Percentiles rank a stretch among this genome's conserved stretches.
Evolutionary conservation across 768 basidiomycete genomes (phyloP).

Genomic region (Kwoniella heveanensis): DNA sequence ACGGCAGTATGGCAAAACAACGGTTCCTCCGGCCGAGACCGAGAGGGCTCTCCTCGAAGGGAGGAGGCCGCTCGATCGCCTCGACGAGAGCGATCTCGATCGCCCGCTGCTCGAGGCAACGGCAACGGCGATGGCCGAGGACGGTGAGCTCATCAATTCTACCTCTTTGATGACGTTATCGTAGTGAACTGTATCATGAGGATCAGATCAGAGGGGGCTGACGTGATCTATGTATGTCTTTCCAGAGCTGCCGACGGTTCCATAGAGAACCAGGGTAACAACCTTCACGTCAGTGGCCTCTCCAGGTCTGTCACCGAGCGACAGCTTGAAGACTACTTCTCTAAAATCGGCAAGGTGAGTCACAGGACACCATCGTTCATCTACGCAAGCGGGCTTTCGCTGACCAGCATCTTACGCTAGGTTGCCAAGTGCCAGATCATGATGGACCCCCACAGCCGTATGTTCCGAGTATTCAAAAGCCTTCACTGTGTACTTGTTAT

Average conservation of each 20-base stretch:
- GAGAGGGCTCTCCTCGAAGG: slow-evolving; percentile 38
- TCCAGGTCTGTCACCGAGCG: slow-evolving; percentile 72
- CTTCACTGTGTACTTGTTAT: too few relatives aligned
- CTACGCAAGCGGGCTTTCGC: background rate
- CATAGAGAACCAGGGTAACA: slow-evolving; percentile 65
- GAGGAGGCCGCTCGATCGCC: slow-evolving; percentile 72
- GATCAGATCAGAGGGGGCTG: too few relatives aligned
- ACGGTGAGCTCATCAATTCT: too few relatives aligned
- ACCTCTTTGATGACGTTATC: too few relatives aligned
- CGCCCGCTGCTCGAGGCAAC: slow-evolving; percentile 59
- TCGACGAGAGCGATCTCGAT: slow-evolving; percentile 69
- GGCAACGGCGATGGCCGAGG: slow-evolving; percentile 68
- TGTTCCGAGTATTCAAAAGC: too few relatives aligned
- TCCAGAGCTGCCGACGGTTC: slow-evolving; percentile 13
- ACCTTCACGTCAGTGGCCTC: slow-evolving; percentile 67
- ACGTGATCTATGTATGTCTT: too few relatives aligned
- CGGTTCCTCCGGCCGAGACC: slow-evolving; percentile 20
- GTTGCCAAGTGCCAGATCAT: slow-evolving; percentile 67
- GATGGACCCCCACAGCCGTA: slow-evolving; percentile 67
- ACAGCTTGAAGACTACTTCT: slow-evolving; percentile 83
- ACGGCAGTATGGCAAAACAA: slow-evolving; percentile 48
- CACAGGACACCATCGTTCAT: background rate
- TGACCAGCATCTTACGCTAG: slow-evolving; percentile 56
- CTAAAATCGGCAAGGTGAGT: slow-evolving; percentile 81
- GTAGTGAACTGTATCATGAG: too few relatives aligned